These are phyloP conservation scores for Paramecium octaurelia DNA, from an alignment of 73 alveolate species.

Conservation along the genomic window DNA sequence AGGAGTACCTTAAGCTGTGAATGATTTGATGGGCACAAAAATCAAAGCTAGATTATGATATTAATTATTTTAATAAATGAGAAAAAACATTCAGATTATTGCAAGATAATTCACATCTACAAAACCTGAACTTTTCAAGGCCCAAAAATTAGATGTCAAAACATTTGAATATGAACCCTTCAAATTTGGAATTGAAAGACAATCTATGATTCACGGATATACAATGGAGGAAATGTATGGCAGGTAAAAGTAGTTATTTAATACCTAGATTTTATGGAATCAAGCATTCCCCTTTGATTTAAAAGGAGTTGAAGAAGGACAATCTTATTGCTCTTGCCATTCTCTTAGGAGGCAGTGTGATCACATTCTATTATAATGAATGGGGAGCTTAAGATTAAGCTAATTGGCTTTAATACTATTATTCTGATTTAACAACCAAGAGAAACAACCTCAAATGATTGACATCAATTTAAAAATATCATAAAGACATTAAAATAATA, in stretches of 20 bases:
- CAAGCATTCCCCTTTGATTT: constrained; percentile 50
- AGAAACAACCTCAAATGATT: constrained; percentile 35
- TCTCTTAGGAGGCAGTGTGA: not conserved
- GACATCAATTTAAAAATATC: not conserved
- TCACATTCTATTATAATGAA: not conserved
- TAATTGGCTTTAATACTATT: not conserved
- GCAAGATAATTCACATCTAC: not conserved
- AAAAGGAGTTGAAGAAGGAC: constrained; percentile 50
- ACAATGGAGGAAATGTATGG: constrained; percentile 66
- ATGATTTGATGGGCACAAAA: not conserved
- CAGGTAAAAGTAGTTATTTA: not conserved
- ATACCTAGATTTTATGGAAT: constrained; percentile 35
- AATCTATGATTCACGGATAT: constrained; percentile 54
- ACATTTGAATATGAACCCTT: constrained; percentile 58
- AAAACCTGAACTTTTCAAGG: not conserved
- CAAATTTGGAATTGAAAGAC: constrained; percentile 61
- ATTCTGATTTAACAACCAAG: not conserved
- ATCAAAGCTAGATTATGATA: constrained; percentile 31
- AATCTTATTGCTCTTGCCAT: not conserved
- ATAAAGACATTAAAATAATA: not conserved
- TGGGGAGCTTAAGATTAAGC: not conserved
- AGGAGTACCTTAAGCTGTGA: not conserved
- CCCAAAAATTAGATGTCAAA: not conserved
- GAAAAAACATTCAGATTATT: constrained; percentile 16
- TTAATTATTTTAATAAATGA: constrained; percentile 9